These are phyloP conservation scores for Neophaeococcomyces aloes DNA, from an alignment of 2,329 filamentous ascomycete species.

Conservation along the genomic window DNA sequence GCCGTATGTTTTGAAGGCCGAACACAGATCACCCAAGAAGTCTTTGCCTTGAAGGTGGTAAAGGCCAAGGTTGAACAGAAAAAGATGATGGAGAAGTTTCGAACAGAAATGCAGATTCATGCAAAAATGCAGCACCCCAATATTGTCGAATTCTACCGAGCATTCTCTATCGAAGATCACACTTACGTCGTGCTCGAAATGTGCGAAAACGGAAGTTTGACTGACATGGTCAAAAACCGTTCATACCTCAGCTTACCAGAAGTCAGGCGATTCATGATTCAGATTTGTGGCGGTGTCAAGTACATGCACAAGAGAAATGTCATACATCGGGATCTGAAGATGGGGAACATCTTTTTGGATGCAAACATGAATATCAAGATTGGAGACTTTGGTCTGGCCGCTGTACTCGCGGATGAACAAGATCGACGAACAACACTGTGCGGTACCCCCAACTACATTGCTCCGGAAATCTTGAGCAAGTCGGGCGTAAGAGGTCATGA, in stretches of 20 bases:
- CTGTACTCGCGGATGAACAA: conserved; percentile 78
- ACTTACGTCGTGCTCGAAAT: conserved; percentile 92
- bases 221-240: conserved; percentile 93
- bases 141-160: conserved; percentile 88
- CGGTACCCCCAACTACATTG: conserved; percentile 96
- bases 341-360: conserved; percentile 95
- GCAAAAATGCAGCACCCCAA: conserved; percentile 95
- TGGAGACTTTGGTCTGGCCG: conserved; percentile 91
- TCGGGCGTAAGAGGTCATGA: conserved; percentile 70
- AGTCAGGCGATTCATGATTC: conserved; percentile 84
- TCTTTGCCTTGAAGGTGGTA: conserved; percentile 43
- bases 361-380: conserved; percentile 95
- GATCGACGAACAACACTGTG: conserved; percentile 93
- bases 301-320: conserved; percentile 95
- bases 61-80: conserved; percentile 40
- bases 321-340: conserved; percentile 93
- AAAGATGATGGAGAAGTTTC: conserved; percentile 51
- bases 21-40: conserved; percentile 32
- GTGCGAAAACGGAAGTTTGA: conserved; percentile 89
- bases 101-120: conserved; percentile 87
- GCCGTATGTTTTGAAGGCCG: conserved; percentile 41
- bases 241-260: conserved; percentile 88
- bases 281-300: conserved; percentile 93
- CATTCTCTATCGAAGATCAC: conserved; percentile 78
- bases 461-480: conserved; percentile 90